A percentile compares a stretch with the other conserved stretches of the same genome.
These are phyloP conservation scores for Persicaria tinctoria DNA, from an alignment of 148 eudicot species.

Conservation along the genomic window DNA sequence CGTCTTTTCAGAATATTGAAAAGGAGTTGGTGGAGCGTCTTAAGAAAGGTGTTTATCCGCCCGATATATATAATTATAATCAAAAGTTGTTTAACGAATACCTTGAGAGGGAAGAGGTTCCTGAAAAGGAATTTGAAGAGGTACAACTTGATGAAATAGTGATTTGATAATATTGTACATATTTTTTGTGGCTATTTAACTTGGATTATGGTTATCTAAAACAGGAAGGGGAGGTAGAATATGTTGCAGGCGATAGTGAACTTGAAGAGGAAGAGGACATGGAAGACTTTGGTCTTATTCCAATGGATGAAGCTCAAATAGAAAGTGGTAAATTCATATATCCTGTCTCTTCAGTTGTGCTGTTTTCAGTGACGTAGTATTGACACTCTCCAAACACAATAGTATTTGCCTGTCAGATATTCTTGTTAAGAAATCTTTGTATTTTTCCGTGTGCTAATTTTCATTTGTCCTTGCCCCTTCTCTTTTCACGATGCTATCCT, in stretches of 20 bases:
- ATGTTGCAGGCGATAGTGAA: slow-evolving; percentile 71
- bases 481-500: neutral
- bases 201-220: slow-evolving; percentile 8
- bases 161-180: neutral
- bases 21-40: slow-evolving; percentile 83
- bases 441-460: neutral
- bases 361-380: neutral
- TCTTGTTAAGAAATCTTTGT: neutral
- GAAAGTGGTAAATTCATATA: slow-evolving; percentile 24
- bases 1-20: slow-evolving; percentile 65
- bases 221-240: slow-evolving; percentile 60
- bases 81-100: slow-evolving; percentile 27
- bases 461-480: neutral
- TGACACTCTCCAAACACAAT: neutral
- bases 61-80: slow-evolving; percentile 48
- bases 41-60: slow-evolving; percentile 54
- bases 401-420: neutral
- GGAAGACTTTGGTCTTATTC: slow-evolving; percentile 60
- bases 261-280: slow-evolving; percentile 79
- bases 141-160: slow-evolving; percentile 16
- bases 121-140: slow-evolving; percentile 40
- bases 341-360: neutral
- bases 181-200: neutral
- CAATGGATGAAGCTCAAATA: slow-evolving; percentile 15
- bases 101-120: slow-evolving; percentile 43